phyloP scores from a whole-genome alignment of 106 monocot genomes.

The Dioscorea dumetorum region DNA sequence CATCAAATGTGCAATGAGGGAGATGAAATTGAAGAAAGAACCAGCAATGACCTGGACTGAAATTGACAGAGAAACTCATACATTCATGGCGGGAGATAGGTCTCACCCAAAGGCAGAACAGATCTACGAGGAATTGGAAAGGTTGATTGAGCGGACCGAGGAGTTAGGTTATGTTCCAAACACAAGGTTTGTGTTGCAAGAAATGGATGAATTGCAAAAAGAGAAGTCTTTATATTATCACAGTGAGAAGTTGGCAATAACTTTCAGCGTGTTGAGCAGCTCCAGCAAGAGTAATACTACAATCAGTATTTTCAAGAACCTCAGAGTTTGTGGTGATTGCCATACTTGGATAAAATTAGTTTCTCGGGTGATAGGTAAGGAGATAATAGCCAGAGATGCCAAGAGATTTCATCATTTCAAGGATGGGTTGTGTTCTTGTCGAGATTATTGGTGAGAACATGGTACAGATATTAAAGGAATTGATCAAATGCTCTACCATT shows the following conservation, averaged over 20 bases:
- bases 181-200: constrained; percentile 62
- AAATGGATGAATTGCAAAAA: constrained; percentile 33
- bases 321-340: constrained; percentile 48
- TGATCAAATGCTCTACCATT: no score
- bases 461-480: no score
- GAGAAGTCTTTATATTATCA: constrained; percentile 39
- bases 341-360: constrained; percentile 41
- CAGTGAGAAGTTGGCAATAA: constrained; percentile 52
- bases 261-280: constrained; percentile 19
- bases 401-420: constrained; percentile 48
- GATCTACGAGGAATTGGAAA: constrained; percentile 38
- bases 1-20: constrained; percentile 37
- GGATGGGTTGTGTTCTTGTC: constrained; percentile 36
- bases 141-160: constrained; percentile 34
- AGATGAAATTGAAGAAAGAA: constrained; percentile 53
- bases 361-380: constrained; percentile 11
- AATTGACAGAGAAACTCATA: constrained; percentile 28
- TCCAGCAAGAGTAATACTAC: background rate
- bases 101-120: constrained; percentile 23
- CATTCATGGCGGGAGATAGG: constrained; percentile 57
- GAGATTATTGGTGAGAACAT: constrained; percentile 23
- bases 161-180: constrained; percentile 50
- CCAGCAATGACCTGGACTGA: constrained; percentile 76
- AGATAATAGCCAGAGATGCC: constrained; percentile 39
- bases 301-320: constrained; percentile 41